These are phyloP conservation scores for Cladosporium sp. DNA, from an alignment of 2,329 filamentous ascomycete species.

Conservation along the genomic window DNA sequence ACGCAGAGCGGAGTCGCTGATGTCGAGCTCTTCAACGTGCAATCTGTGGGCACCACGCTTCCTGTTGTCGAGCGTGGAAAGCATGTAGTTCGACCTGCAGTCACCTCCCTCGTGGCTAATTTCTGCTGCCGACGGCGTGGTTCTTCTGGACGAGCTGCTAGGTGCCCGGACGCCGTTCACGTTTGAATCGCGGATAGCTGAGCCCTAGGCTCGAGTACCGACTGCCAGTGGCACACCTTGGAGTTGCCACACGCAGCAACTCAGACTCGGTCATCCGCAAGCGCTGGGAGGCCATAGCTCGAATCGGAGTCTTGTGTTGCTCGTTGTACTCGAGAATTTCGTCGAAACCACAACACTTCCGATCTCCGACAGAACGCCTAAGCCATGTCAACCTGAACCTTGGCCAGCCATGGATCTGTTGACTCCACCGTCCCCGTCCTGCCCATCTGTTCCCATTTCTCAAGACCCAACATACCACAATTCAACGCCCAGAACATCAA, in stretches of 20 bases:
- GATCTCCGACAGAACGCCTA: neutral
- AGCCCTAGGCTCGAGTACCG: neutral
- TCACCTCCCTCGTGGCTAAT: neutral
- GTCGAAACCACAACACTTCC: neutral
- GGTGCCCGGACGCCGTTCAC: neutral
- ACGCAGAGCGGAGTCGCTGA: neutral
- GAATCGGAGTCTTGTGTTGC: neutral
- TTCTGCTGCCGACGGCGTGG: neutral
- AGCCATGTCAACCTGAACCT: neutral
- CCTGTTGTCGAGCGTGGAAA: neutral
- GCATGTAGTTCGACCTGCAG: too few relatives aligned
- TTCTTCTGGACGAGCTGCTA: neutral
- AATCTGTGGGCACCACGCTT: neutral
- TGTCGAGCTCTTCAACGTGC: neutral
- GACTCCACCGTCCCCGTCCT: neutral
- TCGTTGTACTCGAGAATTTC: neutral
- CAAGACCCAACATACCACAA: constrained; percentile 79
- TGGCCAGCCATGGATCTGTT: neutral
- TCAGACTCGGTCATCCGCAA: neutral
- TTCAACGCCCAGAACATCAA: constrained; percentile 87
- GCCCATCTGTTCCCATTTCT: neutral
- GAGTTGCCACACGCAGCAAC: neutral
- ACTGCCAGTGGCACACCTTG: neutral
- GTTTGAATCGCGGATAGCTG: neutral
- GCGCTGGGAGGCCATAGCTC: neutral